Evolutionary conservation across 2,329 filamentous ascomycete species (phyloP), one percentile per base, ranked within the genome.

Genomic region (Huntiella savannae): DNA sequence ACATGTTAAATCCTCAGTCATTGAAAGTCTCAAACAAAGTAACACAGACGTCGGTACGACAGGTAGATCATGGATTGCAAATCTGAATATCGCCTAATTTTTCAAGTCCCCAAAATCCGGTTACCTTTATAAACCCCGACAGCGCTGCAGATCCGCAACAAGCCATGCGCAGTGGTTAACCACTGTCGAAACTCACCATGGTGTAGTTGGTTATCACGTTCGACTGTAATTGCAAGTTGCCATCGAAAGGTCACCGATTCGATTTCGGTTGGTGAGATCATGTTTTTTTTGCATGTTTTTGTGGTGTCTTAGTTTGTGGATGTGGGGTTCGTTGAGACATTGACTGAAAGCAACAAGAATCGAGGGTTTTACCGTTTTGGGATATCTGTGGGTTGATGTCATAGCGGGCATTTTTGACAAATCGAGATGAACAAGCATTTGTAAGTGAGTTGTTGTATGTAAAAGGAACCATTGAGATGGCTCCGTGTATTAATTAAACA

Each of bases 151-250:
- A 28, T 33, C 33, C 4, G 4, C 40, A 38, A 43, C 33, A 32
- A 43, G 16, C 40, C 40, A 41, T 40, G 47, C 33, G 42, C 38
- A 46, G 44, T 43, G 39, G 48, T 15, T 33, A 32, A 45, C 37
- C 13, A 44, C 40, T 40, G 40, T 47, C 33, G 37, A 40, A 38
- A 47, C 39, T 49, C 48, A 49, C 34, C 39, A 47, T 43, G 40
- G 48, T 49, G 48, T 49, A 47, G 43, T 34, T 46, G 44, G 44
- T 47, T 47, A 47, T 44, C 44, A 47, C 48, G 45, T 50, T 47
- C 40, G 40, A 46, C 45, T 50, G 48, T 43, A 50, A 43, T 46
- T 47, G 40, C 11, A 47, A 42, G 15, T 47, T 50, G 48, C 38
- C 37, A 46, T 49, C 43, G 43, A 49, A 46, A 49, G 43, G 43